phyloP scores from a whole-genome alignment of 805 yeast species.

The Kluyveromyces siamensis region DNA sequence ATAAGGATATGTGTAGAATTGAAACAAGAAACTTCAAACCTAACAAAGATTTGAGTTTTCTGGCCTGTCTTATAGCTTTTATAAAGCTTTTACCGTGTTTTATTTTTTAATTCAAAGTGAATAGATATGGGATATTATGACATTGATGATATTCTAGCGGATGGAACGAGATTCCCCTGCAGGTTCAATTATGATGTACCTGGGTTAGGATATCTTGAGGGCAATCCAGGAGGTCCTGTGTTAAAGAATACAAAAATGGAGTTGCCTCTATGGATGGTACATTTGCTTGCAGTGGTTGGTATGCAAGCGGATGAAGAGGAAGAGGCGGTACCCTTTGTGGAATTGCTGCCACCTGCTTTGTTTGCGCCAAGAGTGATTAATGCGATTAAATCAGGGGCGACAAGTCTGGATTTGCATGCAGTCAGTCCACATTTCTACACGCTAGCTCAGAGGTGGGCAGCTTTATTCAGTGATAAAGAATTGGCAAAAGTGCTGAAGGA shows the following conservation, averaged over 20 bases:
- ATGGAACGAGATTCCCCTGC: slow-evolving; percentile 67
- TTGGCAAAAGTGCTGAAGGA: slow-evolving; percentile 41
- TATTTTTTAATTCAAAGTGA: background rate
- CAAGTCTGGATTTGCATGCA: slow-evolving; percentile 55
- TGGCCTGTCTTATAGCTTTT: too few relatives aligned
- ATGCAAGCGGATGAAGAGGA: slow-evolving; percentile 22
- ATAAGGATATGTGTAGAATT: too few relatives aligned
- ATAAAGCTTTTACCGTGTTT: background rate
- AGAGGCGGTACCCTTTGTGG: slow-evolving; percentile 44
- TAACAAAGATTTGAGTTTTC: too few relatives aligned
- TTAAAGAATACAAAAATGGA: slow-evolving; percentile 53
- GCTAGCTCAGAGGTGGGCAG: slow-evolving; percentile 69
- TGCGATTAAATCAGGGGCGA: slow-evolving; percentile 70
- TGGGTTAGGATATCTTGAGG: slow-evolving; percentile 80
- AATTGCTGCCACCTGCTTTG: slow-evolving; percentile 62
- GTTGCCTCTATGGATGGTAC: slow-evolving; percentile 85
- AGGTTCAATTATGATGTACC: slow-evolving; percentile 71
- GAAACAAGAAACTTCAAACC: too few relatives aligned
- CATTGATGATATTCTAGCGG: slow-evolving; percentile 67
- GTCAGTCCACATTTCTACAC: slow-evolving; percentile 60
- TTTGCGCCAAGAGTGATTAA: slow-evolving; percentile 59
- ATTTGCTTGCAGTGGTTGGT: slow-evolving; percentile 51
- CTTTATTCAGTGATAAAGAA: slow-evolving; percentile 57
- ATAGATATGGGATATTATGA: slow-evolving; percentile 50
- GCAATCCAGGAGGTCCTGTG: slow-evolving; percentile 58